Conservation (phyloP, 352 stramenopile genomes). For the Globisporangium okanoganense region DNA sequence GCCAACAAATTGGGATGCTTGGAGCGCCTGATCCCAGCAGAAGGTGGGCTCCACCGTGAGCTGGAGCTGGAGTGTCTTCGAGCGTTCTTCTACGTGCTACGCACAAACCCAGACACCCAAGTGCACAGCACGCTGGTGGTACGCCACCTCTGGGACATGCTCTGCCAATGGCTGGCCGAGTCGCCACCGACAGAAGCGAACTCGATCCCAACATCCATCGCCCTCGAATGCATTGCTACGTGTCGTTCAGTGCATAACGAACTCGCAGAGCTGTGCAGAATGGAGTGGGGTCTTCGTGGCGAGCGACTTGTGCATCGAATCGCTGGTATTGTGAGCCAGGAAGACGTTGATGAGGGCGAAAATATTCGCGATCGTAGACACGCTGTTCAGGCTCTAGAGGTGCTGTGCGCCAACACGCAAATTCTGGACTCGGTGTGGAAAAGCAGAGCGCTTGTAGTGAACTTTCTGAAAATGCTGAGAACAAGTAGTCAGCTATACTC, state of each 20-base stretch:
- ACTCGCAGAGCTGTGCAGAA: not conserved
- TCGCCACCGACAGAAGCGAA: not conserved
- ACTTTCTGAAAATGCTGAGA: not conserved
- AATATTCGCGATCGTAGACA: not conserved
- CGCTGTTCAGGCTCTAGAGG: constrained; percentile 2
- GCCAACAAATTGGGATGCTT: not conserved
- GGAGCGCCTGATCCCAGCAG: not conserved
- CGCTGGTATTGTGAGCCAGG: not conserved
- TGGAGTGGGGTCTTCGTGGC: not conserved
- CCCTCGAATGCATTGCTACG: not conserved
- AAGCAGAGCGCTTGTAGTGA: not conserved
- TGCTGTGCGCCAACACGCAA: not conserved
- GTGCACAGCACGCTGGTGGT: not conserved
- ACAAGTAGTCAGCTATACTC: not conserved
- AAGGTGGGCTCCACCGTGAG: not conserved
- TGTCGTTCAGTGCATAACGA: not conserved
- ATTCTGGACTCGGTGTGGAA: not conserved
- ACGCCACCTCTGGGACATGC: constrained; percentile 1
- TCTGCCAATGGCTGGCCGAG: not conserved
- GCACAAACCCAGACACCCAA: not conserved
- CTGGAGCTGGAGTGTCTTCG: constrained; percentile 3
- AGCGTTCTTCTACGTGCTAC: constrained; percentile 2
- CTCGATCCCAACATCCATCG: not conserved
- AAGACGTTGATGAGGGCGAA: not conserved
- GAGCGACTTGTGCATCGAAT: not conserved